Evolutionary conservation across 805 yeast genomes (phyloP).

Genomic region (Nakazawaea pomicola): DNA sequence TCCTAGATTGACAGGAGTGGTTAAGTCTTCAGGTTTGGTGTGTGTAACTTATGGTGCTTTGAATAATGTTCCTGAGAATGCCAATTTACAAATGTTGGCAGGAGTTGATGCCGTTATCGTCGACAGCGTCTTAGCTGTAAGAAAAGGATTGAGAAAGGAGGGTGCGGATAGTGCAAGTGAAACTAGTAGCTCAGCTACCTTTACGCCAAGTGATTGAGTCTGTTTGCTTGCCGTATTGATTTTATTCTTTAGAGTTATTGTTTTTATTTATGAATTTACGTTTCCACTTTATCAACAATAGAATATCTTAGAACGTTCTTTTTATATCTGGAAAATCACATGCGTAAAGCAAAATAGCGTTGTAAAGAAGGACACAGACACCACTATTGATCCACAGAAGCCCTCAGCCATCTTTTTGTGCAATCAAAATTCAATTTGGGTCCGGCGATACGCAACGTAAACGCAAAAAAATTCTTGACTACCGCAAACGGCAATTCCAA

Average conservation of each 20-base stretch:
- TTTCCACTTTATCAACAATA: background rate
- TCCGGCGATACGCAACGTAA: too few relatives aligned
- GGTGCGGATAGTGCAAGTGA: constrained; percentile 11
- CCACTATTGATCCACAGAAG: too few relatives aligned
- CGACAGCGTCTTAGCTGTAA: constrained; percentile 89
- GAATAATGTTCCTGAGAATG: constrained; percentile 81
- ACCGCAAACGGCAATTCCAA: too few relatives aligned
- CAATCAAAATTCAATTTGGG: too few relatives aligned
- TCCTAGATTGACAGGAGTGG: constrained; percentile 87
- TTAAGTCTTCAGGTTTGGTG: constrained; percentile 84
- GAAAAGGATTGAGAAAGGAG: constrained; percentile 59
- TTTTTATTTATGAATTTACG: background rate
- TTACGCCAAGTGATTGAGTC: background rate
- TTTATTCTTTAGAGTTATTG: background rate
- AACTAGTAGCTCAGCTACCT: constrained; percentile 1
- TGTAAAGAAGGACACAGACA: too few relatives aligned
- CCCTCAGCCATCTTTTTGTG: too few relatives aligned
- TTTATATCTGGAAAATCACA: too few relatives aligned
- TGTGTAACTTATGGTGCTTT: constrained; percentile 87
- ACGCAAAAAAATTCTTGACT: too few relatives aligned
- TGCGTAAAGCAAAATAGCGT: too few relatives aligned
- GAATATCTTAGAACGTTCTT: too few relatives aligned
- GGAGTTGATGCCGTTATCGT: constrained; percentile 99
- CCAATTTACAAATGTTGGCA: constrained; percentile 80
- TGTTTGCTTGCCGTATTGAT: background rate